phyloP scores from a whole-genome alignment of 805 yeast species.

The Starmerella apicola region DNA sequence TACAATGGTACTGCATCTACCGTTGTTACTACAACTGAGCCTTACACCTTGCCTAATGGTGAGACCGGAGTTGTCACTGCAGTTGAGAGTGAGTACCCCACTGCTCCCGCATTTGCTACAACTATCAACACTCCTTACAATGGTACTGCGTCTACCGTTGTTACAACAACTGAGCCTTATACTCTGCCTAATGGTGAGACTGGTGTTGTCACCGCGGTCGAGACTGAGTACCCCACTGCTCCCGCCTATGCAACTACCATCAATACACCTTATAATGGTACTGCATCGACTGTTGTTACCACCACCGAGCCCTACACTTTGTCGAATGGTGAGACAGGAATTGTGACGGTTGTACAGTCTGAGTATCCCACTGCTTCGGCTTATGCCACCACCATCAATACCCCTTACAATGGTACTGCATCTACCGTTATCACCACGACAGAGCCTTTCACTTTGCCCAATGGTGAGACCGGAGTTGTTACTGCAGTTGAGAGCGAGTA shows the following conservation, averaged over 20 bases:
- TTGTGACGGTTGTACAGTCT: conserved; percentile 1
- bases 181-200: conserved; percentile 1
- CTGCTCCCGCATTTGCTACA: conserved; percentile 1
- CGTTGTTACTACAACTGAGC: background rate
- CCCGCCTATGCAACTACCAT: conserved; percentile 1
- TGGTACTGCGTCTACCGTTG: background rate
- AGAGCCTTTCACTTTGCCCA: conserved; percentile 4
- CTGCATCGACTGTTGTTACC: background rate
- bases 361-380: conserved; percentile 7
- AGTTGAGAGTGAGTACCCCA: background rate
- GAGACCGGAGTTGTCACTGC: background rate
- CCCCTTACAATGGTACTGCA: background rate
- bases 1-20: conserved; percentile 1
- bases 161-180: conserved; percentile 2
- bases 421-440: conserved; percentile 1
- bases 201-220: conserved; percentile 1
- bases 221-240: background rate
- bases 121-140: background rate
- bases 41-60: background rate
- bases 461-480: conserved; percentile 1
- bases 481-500: background rate
- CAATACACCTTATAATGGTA: background rate
- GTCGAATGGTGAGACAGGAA: background rate
- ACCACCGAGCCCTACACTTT: conserved; percentile 4
- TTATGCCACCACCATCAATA: background rate